Conservation (phyloP, 768 basidiomycete genomes). For the Macrocybe gigantea region DNA sequence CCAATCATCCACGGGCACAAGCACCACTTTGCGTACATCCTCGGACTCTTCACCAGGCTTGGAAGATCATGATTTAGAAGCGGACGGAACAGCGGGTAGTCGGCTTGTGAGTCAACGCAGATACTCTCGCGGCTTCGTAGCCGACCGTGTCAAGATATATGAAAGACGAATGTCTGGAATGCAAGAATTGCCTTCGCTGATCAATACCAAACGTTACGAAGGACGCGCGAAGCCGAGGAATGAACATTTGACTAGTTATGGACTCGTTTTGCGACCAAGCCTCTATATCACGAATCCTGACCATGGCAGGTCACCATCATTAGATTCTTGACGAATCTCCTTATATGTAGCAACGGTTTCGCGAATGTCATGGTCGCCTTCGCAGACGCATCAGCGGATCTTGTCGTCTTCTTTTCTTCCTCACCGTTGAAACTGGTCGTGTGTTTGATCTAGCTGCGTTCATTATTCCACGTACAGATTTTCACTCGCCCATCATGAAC, state of each 20-base stretch:
- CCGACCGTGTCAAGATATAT: constrained; percentile 48
- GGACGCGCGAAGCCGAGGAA: constrained; percentile 30
- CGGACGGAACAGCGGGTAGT: constrained; percentile 4
- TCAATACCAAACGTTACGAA: constrained; percentile 37
- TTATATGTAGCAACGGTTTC: not conserved
- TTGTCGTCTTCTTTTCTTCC: too few relatives aligned
- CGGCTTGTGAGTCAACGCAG: constrained; percentile 1
- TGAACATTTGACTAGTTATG: constrained; percentile 45
- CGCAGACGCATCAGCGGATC: too few relatives aligned
- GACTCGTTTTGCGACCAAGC: constrained; percentile 55
- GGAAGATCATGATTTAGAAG: constrained; percentile 5
- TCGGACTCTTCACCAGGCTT: constrained; percentile 15
- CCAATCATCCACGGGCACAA: constrained; percentile 20
- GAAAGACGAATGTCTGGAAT: constrained; percentile 57
- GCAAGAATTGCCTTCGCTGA: constrained; percentile 23
- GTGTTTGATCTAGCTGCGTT: too few relatives aligned
- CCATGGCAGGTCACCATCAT: constrained; percentile 17
- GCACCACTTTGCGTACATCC: constrained; percentile 22
- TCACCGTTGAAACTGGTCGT: too few relatives aligned
- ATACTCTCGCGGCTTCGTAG: constrained; percentile 28
- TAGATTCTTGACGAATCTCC: constrained; percentile 8
- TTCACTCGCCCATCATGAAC: too few relatives aligned
- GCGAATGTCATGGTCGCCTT: too few relatives aligned
- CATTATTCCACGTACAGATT: too few relatives aligned
- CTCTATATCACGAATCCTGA: constrained; percentile 77